Evolutionary conservation across 345 rosid species (phyloP).

Genomic region (Pistacia integerrima): DNA sequence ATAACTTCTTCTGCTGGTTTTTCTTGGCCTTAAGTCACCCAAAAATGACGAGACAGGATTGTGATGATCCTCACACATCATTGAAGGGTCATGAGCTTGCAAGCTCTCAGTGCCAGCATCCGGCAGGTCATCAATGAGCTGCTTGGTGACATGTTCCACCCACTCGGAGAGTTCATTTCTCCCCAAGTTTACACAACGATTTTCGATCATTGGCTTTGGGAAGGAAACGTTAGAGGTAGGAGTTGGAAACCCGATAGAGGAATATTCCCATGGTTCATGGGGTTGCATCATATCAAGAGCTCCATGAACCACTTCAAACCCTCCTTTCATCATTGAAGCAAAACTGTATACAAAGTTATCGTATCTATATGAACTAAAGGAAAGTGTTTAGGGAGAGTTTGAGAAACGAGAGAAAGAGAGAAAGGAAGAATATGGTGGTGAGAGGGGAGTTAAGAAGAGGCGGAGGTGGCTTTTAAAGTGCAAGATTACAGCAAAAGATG

Average conservation of each 20-base stretch:
- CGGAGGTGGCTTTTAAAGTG: slow-evolving; percentile 31
- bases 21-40: slow-evolving; percentile 32
- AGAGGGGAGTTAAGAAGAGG: slow-evolving; percentile 34
- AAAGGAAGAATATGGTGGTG: slow-evolving; percentile 5
- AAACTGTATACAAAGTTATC: too few species aligned
- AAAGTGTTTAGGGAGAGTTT: too few species aligned
- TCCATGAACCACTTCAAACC: slow-evolving; percentile 44
- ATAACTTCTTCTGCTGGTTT: slow-evolving; percentile 23
- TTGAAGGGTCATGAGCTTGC: slow-evolving; percentile 27
- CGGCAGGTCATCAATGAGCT: slow-evolving; percentile 56
- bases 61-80: slow-evolving; percentile 12
- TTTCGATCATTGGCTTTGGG: slow-evolving; percentile 24
- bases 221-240: slow-evolving; percentile 9
- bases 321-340: slow-evolving; percentile 37
- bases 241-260: slow-evolving; percentile 18
- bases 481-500: background rate
- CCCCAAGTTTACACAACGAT: slow-evolving; percentile 37
- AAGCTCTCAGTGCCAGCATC: slow-evolving; percentile 27
- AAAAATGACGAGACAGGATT: slow-evolving; percentile 16
- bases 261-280: slow-evolving; percentile 39
- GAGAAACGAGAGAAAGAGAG: background rate
- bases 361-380: too few species aligned
- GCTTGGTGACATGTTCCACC: slow-evolving; percentile 67
- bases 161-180: slow-evolving; percentile 59
- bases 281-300: slow-evolving; percentile 45